phyloP scores from a whole-genome alignment of 2,329 filamentous ascomycete species.

The Nigrospora sphaerica region DNA sequence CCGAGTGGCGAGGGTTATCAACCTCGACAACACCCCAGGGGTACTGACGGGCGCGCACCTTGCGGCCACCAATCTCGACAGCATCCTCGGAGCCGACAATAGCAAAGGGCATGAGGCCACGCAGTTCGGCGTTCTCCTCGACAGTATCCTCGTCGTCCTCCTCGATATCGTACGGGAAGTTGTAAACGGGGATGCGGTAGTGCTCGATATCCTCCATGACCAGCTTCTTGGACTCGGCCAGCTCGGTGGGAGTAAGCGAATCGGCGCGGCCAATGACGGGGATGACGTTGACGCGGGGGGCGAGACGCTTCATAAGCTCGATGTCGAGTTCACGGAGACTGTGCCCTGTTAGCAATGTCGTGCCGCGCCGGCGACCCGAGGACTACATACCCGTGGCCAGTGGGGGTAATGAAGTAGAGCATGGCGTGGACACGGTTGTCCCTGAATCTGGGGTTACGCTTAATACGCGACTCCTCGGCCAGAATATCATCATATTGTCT shows the following conservation, averaged over 20 bases:
- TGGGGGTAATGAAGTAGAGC: conserved; percentile 98
- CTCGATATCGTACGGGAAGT: conserved; percentile 99
- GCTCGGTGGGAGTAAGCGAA: conserved; percentile 89
- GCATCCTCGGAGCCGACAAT: conserved; percentile 97
- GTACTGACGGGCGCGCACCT: conserved; percentile 92
- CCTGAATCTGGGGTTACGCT: conserved; percentile 99
- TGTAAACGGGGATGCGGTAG: conserved; percentile 99
- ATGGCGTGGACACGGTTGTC: conserved; percentile 98
- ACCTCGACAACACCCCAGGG: conserved; percentile 99
- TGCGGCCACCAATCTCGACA: conserved; percentile 86
- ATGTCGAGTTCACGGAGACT: conserved; percentile 98
- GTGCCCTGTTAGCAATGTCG: conserved; percentile 1
- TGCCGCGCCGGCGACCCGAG: neutral
- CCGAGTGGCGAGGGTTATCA: conserved; percentile 96
- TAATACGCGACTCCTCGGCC: conserved; percentile 98
- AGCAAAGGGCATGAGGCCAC: conserved; percentile 96
- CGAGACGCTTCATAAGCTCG: conserved; percentile 98
- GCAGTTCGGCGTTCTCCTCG: conserved; percentile 95
- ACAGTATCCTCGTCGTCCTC: conserved; percentile 99
- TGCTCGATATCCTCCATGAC: conserved; percentile 99
- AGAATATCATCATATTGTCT: conserved; percentile 99
- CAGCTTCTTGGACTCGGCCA: conserved; percentile 98
- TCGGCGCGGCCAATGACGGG: conserved; percentile 98
- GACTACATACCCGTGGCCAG: conserved; percentile 72
- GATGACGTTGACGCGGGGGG: conserved; percentile 96